Base-by-base conservation (phyloP, 257 asterid genomes). In the Solanum corneliomulleri region DNA sequence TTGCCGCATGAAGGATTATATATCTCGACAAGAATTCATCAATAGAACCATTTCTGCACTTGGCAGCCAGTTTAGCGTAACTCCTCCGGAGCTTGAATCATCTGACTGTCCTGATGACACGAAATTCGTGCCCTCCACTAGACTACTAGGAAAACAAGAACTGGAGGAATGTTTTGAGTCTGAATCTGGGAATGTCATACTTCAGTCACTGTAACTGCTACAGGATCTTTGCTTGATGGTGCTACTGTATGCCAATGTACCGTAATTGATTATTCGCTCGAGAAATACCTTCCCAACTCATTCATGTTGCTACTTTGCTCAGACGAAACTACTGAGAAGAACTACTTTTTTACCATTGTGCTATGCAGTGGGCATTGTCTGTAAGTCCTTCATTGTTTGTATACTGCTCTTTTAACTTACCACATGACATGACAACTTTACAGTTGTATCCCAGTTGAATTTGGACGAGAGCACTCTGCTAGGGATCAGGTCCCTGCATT, bases 1-100 rank as follows among this genome's bases (percentile, higher is more conserved):
- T 80, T 94, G 99, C 90, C 93, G 97, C 83, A 80, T 95, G 98
- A 96, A 96, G 92, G 98, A 95, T 71, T 91, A 94, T 77, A 86
- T 94, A 31, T 89, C 94, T 3, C 91, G 94, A 88, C 86, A 90
- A 25, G 85, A 82, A 86, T 96, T 96, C 90, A 92, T 95, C 7
- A 86, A 89, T 37, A 85, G 91, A 88, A 93, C 96, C 66, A 90
- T 94, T 7, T 76, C 88, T 80, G 94, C 95, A 88, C 89, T 93
- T 45, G 91, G 92, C 58, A 88, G 86, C 83, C 92, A 92, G 77
- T 96, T 96, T 62, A 33, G 6, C 9, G 87, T 93, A 70, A 90
- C 74, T 86, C 56, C 92, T 72, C 12, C 25, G 20, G 93, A 93
- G 75, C 60, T 81, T 18, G 93, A 90, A 82, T 90, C 88, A 15